Conservation (phyloP, 2,329 filamentous ascomycete genomes). For the Penicillium sclerotigenum region DNA sequence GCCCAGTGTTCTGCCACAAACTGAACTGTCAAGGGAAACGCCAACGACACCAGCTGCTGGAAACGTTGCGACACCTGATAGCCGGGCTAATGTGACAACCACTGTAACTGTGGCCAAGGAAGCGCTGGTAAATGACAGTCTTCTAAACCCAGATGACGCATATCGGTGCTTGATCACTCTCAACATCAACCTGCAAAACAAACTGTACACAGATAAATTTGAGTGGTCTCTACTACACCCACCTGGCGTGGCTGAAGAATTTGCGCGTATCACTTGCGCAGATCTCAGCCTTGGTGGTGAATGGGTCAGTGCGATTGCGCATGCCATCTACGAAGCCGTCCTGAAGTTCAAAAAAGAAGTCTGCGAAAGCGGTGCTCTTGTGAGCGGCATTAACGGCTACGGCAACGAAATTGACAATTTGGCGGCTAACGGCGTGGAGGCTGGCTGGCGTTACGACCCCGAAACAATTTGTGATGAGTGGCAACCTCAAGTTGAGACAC, state of each 20-base stretch:
- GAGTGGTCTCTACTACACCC: constrained; percentile 95
- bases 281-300: constrained; percentile 86
- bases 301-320: constrained; percentile 91
- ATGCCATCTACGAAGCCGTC: constrained; percentile 95
- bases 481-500: constrained; percentile 75
- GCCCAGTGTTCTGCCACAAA: constrained; percentile 23
- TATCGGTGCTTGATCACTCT: constrained; percentile 90
- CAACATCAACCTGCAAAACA: constrained; percentile 86
- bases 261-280: constrained; percentile 87
- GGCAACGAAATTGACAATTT: constrained; percentile 80
- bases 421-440: constrained; percentile 74
- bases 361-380: constrained; percentile 83
- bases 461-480: constrained; percentile 82
- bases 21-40: constrained; percentile 50
- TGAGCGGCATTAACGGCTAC: constrained; percentile 67
- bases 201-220: constrained; percentile 93
- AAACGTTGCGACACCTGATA: constrained; percentile 59
- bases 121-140: constrained; percentile 59
- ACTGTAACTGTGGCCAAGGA: constrained; percentile 34
- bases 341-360: constrained; percentile 92
- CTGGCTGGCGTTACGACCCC: constrained; percentile 93
- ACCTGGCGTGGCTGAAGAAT: constrained; percentile 84
- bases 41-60: constrained; percentile 54
- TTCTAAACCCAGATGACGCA: constrained; percentile 86
- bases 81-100: constrained; percentile 19